Evolutionary conservation across 352 stramenopile species (phyloP), one percentile per base, ranked within the genome.

Genomic region (Pilasporangium apinafurcum): DNA sequence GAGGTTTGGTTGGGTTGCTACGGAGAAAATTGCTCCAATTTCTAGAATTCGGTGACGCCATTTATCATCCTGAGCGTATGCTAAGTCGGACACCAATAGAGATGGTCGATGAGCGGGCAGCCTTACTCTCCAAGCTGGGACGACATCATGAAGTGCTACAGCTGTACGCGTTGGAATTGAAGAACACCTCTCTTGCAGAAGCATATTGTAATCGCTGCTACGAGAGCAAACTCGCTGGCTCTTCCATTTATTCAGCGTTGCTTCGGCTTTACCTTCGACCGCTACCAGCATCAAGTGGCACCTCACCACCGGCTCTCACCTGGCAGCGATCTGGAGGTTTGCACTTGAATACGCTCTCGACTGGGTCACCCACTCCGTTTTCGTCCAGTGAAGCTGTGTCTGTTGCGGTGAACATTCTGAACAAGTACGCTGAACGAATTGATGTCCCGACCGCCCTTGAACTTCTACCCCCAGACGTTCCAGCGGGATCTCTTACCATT

Each of bases 181-280:
- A 80, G 8, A 79, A 93, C 46, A 60, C 79, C 24, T 62, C 68
- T 18, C 54, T 91, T 14, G 81, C 81, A 0, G 81, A 93, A 41
- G 56, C 61, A 1, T 91, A 93, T 38, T 91, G 81, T 56, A 89
- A 93, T 38, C 68, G 72, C 16, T 90, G 77, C 55, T 93, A 79
- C 49, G 72, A 87, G 27, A 62, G 59, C 1, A 88, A 88, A 35
- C 59, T 76, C 22, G 74, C 71, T 1, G 81, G 90, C 26, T 75
- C 74, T 8, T 91, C 74, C 26, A 91, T 93, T 30, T 93, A 93
- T 47, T 86, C 79, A 21, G 83, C 72, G 14, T 44, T 93, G 30
- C 49, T 93, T 20, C 77, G 63, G 8, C 63, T 88, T 37, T 91
- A 91, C 45, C 53, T 93, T 31, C 71, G 77, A 12, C 74, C 80